These are phyloP conservation scores for Dichomitus squalens DNA, from an alignment of 1,284 basidiomycete genomes.

Conservation along the genomic window DNA sequence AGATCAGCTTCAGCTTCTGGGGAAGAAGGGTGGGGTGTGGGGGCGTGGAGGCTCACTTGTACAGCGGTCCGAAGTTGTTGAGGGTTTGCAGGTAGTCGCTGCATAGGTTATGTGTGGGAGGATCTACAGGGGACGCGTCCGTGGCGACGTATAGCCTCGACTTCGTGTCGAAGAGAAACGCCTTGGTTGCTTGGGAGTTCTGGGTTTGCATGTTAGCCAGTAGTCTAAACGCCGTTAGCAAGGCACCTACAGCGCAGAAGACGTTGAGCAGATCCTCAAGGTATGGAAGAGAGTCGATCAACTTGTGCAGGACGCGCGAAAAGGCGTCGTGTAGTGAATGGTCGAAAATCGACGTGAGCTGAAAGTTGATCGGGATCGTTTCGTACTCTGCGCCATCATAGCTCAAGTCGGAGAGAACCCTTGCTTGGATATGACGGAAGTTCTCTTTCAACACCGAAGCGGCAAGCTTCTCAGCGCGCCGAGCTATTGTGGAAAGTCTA, in stretches of 20 bases:
- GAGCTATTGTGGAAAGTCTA: not conserved
- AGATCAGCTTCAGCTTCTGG: not conserved
- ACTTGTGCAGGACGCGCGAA: slow-evolving; percentile 76
- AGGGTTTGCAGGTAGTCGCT: slow-evolving; percentile 92
- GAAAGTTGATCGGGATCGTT: slow-evolving; percentile 75
- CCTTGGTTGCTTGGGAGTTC: slow-evolving; percentile 91
- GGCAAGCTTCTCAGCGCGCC: not conserved
- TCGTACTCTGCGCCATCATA: slow-evolving; percentile 74
- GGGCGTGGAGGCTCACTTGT: slow-evolving; percentile 65
- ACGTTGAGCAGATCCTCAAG: slow-evolving; percentile 82
- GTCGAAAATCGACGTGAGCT: slow-evolving; percentile 90
- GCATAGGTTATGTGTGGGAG: slow-evolving; percentile 85
- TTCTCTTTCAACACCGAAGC: slow-evolving; percentile 58
- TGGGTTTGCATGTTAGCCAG: slow-evolving; percentile 32
- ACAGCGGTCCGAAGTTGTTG: slow-evolving; percentile 83
- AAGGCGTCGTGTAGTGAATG: slow-evolving; percentile 88
- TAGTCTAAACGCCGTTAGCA: not conserved
- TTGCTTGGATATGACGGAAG: slow-evolving; percentile 84
- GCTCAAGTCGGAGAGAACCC: slow-evolving; percentile 79
- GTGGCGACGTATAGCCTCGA: slow-evolving; percentile 91
- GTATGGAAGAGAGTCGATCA: slow-evolving; percentile 71
- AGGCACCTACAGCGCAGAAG: slow-evolving; percentile 64
- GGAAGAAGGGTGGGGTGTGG: too few relatives aligned
- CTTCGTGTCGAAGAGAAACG: slow-evolving; percentile 88
- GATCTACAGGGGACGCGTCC: slow-evolving; percentile 91